Percentiles rank a stretch among this genome's conserved stretches.
Conservation (phyloP, 2,329 filamentous ascomycete species). For the Alternaria arbusti region DNA sequence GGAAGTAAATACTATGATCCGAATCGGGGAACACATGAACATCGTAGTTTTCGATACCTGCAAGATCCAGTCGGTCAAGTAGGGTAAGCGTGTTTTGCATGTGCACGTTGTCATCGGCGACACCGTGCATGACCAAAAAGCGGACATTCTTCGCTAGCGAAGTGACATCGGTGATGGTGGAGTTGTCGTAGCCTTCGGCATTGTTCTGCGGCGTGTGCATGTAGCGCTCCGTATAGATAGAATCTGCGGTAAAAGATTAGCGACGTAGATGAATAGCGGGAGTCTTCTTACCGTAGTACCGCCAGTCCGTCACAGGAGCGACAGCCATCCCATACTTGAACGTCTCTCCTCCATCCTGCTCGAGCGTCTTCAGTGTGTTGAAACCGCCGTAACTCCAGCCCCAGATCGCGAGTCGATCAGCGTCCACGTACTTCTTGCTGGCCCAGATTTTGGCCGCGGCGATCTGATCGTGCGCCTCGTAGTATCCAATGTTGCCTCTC, state of each 20-base stretch:
- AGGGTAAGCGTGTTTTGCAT: conserved; percentile 91
- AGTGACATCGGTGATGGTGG: conserved; percentile 74
- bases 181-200: conserved; percentile 73
- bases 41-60: conserved; percentile 88
- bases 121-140: conserved; percentile 94
- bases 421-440: conserved; percentile 81
- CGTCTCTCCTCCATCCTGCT: conserved; percentile 85
- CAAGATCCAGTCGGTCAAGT: conserved; percentile 84
- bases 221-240: conserved; percentile 93
- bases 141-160: conserved; percentile 78
- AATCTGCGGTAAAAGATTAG: conserved; percentile 59
- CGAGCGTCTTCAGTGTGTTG: conserved; percentile 91
- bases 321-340: conserved; percentile 99
- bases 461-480: conserved; percentile 90
- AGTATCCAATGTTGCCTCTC: conserved; percentile 81
- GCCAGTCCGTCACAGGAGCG: conserved; percentile 97
- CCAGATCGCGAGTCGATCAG: conserved; percentile 87
- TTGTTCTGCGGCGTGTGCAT: conserved; percentile 95
- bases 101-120: conserved; percentile 97
- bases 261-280: background rate
- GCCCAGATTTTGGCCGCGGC: conserved; percentile 86
- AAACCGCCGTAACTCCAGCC: conserved; percentile 98
- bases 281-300: conserved; percentile 71
- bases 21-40: conserved; percentile 96
- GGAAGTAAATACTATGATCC: conserved; percentile 93